Base-by-base conservation (phyloP, 192 early-diverging fungal genomes). In the Anaeromyces robustus region DNA sequence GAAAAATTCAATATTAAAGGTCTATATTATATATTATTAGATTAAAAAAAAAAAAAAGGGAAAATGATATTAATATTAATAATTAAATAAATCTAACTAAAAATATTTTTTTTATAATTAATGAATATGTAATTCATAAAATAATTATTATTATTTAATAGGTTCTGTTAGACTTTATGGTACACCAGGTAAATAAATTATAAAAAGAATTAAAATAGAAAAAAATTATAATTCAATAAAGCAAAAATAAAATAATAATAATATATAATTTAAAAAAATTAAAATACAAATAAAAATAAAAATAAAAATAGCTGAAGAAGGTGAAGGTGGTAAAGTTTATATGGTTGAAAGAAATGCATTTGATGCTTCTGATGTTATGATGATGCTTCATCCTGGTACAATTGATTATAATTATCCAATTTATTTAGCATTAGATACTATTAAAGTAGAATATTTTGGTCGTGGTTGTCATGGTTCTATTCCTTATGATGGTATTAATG, bases 301-400 rank as follows among this genome's bases (percentile, higher is more conserved):
- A 77, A 83, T 26, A 78, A 22, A 79, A 83, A 77, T 81, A 83
- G 77, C 29, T 37, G 34, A 84, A 30, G 92, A 93, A 82, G 85
- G 85, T 0, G 83, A 85, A 17, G 89, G 91, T 52, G 95, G 95
- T 43, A 96, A 96, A 83, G 90, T 94, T 79, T 82, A 83, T 4
- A 85, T 96, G 81, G 86, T 92, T 30, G 80, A 93, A 32, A 83
- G 85, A 13, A 92, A 92, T 2, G 92, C 91, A 9, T 95, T 95
- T 85, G 86, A 93, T 30, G 88, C 88, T 81, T 82, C 90, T 31
- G 93, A 94, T 80, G 83, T 92, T 14, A 89, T 92, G 80, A 83
- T 96, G 86, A 96, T 96, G 94, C 83, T 91, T 41, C 95, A 96
- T 86, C 94, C 95, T 29, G 82, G 89, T 82, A 88, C 84, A 81